Evolutionary conservation across 2,329 filamentous ascomycete species (phyloP), one percentile per base, ranked within the genome.

Genomic region (Fusarium buharicum): DNA sequence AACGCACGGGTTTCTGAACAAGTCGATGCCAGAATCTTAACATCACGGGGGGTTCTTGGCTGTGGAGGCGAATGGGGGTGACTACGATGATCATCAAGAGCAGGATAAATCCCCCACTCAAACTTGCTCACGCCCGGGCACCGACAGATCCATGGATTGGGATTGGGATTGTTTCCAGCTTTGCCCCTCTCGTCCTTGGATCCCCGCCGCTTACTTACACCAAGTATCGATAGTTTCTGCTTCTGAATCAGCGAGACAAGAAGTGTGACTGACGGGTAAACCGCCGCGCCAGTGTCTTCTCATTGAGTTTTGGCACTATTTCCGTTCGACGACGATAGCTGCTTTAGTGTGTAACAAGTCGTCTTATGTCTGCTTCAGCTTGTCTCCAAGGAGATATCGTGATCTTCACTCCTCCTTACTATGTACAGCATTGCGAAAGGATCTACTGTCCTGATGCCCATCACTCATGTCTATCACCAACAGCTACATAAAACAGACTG

Each of bases 351-450:
- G 51, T 54, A 48, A 45, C 61, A 65, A 36, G 34, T 50, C 48
- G 48, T 62, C 61, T 64, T 39, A 36, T 53, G 22, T 58, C 36
- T 64, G 61, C 44, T 56, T 54, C 51, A 62, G 30, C 43, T 30
- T 44, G 28, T 44, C 28, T 44, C 41, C 24, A 22, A 47, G 28
- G 34, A 58, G 34, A 58, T 24, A 62, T 46, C 56, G 48, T 37
- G 51, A 62, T 62, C 47, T 65, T 64, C 61, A 47, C 53, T 62
- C 45, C 38, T 16, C 34, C 22, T 47, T 31, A n/a, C n/a, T n/a
- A n/a, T n/a, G n/a, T n/a, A 34, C 34, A 50, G 20, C 36, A 31
- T 39, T 38, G 18, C 34, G 40, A 37, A 30, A 28, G 39, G 61
- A 64, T 64, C 47, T 62, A 37, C 50, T 40, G 31, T 47, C 22